Conservation (phyloP, 805 yeast genomes). For the Metschnikowia santaceciliae region DNA sequence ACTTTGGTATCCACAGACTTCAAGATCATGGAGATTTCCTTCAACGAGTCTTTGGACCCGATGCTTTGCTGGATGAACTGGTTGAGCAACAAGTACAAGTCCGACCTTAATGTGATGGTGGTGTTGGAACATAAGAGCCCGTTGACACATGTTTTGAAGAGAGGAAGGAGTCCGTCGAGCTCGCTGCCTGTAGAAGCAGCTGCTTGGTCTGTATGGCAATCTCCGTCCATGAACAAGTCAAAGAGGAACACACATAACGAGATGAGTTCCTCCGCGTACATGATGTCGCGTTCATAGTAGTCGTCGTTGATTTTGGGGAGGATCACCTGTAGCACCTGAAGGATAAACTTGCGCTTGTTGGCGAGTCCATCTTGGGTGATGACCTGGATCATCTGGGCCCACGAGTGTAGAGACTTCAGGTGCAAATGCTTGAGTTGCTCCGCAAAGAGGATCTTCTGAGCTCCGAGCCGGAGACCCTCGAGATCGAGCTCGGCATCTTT, state of each 20-base stretch:
- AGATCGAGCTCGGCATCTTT: constrained; percentile 26
- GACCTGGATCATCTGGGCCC: constrained; percentile 79
- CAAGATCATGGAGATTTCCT: constrained; percentile 50
- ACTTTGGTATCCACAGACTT: constrained; percentile 57
- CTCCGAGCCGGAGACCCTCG: constrained; percentile 28
- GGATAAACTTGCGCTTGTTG: constrained; percentile 49
- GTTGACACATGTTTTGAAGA: constrained; percentile 69
- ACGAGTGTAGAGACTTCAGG: constrained; percentile 64
- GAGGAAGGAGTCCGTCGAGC: constrained; percentile 49
- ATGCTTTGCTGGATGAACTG: constrained; percentile 55
- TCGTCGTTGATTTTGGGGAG: constrained; percentile 68
- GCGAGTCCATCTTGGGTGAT: constrained; percentile 54
- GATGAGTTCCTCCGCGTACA: constrained; percentile 71
- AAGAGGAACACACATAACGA: constrained; percentile 70
- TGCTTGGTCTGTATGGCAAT: constrained; percentile 5
- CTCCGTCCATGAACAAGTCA: constrained; percentile 51
- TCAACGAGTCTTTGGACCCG: constrained; percentile 37
- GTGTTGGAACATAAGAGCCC: constrained; percentile 72
- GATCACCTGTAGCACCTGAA: constrained; percentile 71
- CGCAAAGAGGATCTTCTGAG: constrained; percentile 45
- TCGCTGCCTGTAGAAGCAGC: constrained; percentile 16
- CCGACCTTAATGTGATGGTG: constrained; percentile 66
- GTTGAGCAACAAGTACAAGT: constrained; percentile 70
- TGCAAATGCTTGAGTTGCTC: constrained; percentile 50
- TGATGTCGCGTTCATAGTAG: constrained; percentile 61